Evolutionary conservation across 352 stramenopile genomes (phyloP), one percentile per base, ranked within the genome.

Genomic region (Phytophthora quininea): DNA sequence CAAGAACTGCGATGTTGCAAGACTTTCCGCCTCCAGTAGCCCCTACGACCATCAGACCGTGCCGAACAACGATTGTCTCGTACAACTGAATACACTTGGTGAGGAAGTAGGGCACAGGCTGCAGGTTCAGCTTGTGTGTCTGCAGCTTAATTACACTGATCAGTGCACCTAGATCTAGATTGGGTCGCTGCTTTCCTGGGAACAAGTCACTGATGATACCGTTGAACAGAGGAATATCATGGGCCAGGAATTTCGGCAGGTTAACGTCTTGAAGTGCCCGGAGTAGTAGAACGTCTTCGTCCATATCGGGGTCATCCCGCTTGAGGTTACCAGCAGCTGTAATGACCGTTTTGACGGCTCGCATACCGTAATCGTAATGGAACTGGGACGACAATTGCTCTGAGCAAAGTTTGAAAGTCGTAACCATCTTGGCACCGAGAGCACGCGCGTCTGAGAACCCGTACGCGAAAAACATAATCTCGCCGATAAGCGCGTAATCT

Each of bases 1-100:
- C 95, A 1, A 98, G 80, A 4, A 97, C 89, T 12, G 93, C 76
- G 15, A 98, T 91, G 54, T 96, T 96, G 55, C 73, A 88, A 0
- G 86, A 97, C 63, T 98, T 98, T 8, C 95, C 94, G 11, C 87
- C 91, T 19, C 91, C 88, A 5, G 95, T 97, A 9, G 92, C 80
- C 2, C 96, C 95, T 2, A 99, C 96, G 2, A 99, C 86, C 96
- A 99, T 99, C 52, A 98, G 93, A 30, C 96, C 97, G 69, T 99
- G 96, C 14, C 96, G 87, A 14, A 98, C 97, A 11, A 96, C 80
- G 32, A 98, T 96, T 4, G 92, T 98, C 69, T 99, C 95, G 66
- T 98, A 98, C 1, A 98, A 73, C 64, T 99, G 95, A 46, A 98
- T 98, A 49, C 80, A 92, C 76, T 98, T 98, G 3, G 93, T 96